Conservation (phyloP, 192 early-diverging fungal species). For the Cladochytrium replicatum region DNA sequence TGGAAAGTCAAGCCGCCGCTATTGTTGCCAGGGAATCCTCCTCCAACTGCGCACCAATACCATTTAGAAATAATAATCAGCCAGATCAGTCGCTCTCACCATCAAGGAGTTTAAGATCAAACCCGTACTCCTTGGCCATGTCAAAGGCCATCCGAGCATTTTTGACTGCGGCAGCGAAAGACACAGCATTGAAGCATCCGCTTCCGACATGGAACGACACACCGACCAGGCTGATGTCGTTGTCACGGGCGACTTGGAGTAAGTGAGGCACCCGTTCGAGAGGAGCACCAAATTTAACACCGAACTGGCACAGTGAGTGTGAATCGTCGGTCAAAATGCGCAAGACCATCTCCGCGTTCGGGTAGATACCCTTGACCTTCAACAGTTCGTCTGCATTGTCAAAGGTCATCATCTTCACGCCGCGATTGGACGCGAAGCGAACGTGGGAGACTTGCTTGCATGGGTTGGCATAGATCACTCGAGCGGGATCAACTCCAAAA, state of each 20-base stretch:
- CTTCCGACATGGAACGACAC: conserved; percentile 93
- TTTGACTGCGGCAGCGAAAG: conserved; percentile 82
- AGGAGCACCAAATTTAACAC: conserved; percentile 94
- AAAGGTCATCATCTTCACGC: conserved; percentile 93
- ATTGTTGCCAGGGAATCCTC: conserved; percentile 86
- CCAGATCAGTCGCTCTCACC: too few relatives aligned
- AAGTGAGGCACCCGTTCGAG: conserved; percentile 54
- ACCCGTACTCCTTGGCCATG: conserved; percentile 65
- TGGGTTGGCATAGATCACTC: conserved; percentile 98
- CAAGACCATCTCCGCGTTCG: conserved; percentile 79
- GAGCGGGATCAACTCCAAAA: conserved; percentile 55
- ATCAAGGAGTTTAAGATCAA: conserved; percentile 36
- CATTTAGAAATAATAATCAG: conserved; percentile 1
- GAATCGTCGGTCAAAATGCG: conserved; percentile 95
- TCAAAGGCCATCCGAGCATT: conserved; percentile 85
- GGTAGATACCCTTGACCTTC: conserved; percentile 79
- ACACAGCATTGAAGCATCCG: conserved; percentile 80
- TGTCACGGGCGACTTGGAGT: conserved; percentile 61
- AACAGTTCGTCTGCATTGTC: conserved; percentile 96
- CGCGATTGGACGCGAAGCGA: conserved; percentile 64
- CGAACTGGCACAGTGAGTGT: conserved; percentile 78
- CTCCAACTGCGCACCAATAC: conserved; percentile 72
- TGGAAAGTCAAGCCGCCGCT: conserved; percentile 72
- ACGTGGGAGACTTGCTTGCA: conserved; percentile 97
- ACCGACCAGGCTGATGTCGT: conserved; percentile 84